Conservation (phyloP, 2,329 filamentous ascomycete genomes). For the Thelonectria blattea region DNA sequence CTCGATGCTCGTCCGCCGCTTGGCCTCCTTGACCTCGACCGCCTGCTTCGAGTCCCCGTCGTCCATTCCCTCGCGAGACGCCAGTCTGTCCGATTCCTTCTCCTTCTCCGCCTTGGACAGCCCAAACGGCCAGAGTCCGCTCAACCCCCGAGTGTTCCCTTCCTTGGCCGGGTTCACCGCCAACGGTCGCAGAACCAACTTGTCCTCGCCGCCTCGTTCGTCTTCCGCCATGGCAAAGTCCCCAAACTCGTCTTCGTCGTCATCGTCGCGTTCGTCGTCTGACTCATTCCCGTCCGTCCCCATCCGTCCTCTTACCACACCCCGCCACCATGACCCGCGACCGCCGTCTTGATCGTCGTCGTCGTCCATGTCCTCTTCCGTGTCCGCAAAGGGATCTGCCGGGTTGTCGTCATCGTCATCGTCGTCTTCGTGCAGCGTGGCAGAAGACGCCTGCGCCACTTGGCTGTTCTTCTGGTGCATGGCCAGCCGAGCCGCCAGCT, state of each 20-base stretch:
- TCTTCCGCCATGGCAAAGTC: slow-evolving; percentile 72
- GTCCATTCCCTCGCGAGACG: slow-evolving; percentile 12
- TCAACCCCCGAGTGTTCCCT: slow-evolving; percentile 48
- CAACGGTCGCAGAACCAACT: slow-evolving; percentile 60
- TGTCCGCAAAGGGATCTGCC: slow-evolving; percentile 55
- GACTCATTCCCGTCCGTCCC: slow-evolving; percentile 54
- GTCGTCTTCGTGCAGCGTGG: slow-evolving; percentile 45
- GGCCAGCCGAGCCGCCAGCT: slow-evolving; percentile 86
- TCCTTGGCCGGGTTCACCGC: slow-evolving; percentile 58
- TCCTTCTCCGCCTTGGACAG: slow-evolving; percentile 45
- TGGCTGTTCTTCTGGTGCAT: slow-evolving; percentile 71
- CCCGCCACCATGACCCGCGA: slow-evolving; percentile 58
- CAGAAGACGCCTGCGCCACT: slow-evolving; percentile 53
- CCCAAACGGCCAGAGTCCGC: slow-evolving; percentile 66
- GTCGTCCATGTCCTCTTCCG: slow-evolving; percentile 61
- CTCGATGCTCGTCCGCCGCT: slow-evolving; percentile 63
- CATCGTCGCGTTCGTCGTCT: slow-evolving; percentile 59
- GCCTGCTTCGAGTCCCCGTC: slow-evolving; percentile 46
- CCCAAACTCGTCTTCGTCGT: slow-evolving; percentile 70
- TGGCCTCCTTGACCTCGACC: slow-evolving; percentile 60
- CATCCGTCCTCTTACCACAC: slow-evolving; percentile 45
- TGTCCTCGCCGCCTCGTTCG: slow-evolving; percentile 44
- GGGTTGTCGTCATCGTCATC: slow-evolving; percentile 50
- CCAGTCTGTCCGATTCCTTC: slow-evolving; percentile 29
- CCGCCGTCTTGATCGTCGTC: slow-evolving; percentile 44